These are phyloP conservation scores for Blastocystis sp. DNA, from an alignment of 352 stramenopile species.

Conservation along the genomic window DNA sequence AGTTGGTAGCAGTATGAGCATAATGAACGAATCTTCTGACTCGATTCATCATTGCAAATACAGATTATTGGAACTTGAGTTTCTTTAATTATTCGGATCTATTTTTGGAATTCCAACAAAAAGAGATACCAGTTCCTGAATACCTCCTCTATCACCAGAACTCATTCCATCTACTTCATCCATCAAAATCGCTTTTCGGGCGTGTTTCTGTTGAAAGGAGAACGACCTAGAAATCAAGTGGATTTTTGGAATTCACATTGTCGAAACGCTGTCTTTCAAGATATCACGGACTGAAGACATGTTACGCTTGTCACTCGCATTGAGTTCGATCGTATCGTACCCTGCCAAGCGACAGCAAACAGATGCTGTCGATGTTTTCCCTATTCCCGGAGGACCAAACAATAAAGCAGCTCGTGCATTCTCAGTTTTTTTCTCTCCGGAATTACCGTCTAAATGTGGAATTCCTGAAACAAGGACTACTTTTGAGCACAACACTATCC, in stretches of 20 bases:
- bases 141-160: constrained; percentile 87
- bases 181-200: constrained; percentile 73
- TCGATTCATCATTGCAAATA: constrained; percentile 98
- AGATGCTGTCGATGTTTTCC: constrained; percentile 89
- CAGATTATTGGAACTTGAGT: constrained; percentile 97
- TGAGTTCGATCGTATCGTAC: constrained; percentile 88
- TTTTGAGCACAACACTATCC: constrained; percentile 65
- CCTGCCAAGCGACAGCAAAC: constrained; percentile 81
- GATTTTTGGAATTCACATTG: neutral
- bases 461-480: neutral
- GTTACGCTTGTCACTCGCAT: constrained; percentile 91
- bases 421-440: constrained; percentile 73
- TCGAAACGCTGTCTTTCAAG: constrained; percentile 75
- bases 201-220: neutral
- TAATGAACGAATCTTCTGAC: constrained; percentile 84
- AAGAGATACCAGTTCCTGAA: constrained; percentile 77
- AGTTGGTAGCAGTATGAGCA: constrained; percentile 96
- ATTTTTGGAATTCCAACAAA: neutral
- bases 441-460: neutral
- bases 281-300: constrained; percentile 87
- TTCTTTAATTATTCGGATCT: constrained; percentile 96
- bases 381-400: constrained; percentile 81
- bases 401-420: constrained; percentile 86
- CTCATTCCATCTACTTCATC: constrained; percentile 99
- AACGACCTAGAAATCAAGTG: neutral